Percentiles rank a stretch among this genome's conserved stretches.
phyloP scores from a whole-genome alignment of 768 basidiomycete species.

The Lentinula aciculospora region DNA sequence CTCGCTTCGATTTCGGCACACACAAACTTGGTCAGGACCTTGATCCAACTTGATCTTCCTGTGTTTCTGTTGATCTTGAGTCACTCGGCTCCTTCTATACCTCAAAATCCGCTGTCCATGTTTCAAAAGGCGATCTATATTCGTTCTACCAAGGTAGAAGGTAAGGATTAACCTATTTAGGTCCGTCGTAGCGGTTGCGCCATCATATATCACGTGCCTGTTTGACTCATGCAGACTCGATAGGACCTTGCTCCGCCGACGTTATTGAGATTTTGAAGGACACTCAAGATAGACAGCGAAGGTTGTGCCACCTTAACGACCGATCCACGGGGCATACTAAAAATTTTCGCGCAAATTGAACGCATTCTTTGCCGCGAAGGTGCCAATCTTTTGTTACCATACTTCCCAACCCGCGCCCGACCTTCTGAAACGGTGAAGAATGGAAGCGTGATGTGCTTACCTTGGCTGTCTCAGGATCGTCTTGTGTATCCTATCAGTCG shows the following conservation, averaged over 20 bases:
- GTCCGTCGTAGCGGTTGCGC: background rate
- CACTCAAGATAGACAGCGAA: background rate
- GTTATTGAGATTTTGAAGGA: background rate
- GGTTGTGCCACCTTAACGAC: background rate
- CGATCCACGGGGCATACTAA: background rate
- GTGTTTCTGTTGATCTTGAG: background rate
- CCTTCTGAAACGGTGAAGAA: background rate
- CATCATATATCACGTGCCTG: background rate
- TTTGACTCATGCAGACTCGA: background rate
- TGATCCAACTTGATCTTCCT: background rate
- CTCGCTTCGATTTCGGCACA: background rate
- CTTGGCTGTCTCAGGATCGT: background rate
- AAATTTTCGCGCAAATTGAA: background rate
- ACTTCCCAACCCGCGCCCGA: background rate
- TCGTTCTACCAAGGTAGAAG: background rate
- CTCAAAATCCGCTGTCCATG: background rate
- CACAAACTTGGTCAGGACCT: background rate
- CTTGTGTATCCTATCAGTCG: background rate
- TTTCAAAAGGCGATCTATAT: background rate
- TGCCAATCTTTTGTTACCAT: background rate
- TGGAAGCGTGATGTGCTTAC: background rate
- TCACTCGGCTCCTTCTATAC: background rate
- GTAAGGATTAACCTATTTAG: background rate
- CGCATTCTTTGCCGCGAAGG: background rate
- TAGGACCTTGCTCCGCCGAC: background rate